A percentile compares a stretch with the other conserved stretches of the same genome.
Conservation (phyloP, 768 basidiomycete species). For the Kwoniella dendrophila region DNA sequence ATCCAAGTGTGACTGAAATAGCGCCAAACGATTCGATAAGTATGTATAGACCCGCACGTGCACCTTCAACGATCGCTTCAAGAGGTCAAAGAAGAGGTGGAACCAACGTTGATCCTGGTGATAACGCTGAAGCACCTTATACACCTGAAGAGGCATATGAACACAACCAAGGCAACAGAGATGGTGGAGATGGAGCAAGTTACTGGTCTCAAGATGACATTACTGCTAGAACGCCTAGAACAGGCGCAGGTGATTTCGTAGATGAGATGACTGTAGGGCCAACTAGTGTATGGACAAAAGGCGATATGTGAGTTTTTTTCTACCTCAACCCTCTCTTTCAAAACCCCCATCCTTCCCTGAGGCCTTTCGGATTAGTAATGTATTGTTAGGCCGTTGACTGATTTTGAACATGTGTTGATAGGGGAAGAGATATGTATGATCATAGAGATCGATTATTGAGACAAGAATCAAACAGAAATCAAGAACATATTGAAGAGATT, state of each 20-base stretch:
- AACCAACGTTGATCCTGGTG: constrained; percentile 44
- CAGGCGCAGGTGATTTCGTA: constrained; percentile 11
- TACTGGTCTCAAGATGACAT: constrained; percentile 21
- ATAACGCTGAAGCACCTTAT: constrained; percentile 6
- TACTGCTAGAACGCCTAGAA: constrained; percentile 16
- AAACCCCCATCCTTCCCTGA: neutral
- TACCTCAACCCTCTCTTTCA: constrained; percentile 1
- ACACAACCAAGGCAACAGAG: constrained; percentile 3
- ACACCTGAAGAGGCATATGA: constrained; percentile 12
- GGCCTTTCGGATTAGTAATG: neutral
- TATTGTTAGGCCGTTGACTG: constrained; percentile 7
- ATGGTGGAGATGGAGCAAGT: constrained; percentile 14
- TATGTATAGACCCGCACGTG: constrained; percentile 42
- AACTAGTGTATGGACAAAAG: constrained; percentile 36
- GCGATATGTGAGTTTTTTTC: constrained; percentile 29
- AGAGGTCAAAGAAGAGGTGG: constrained; percentile 36
- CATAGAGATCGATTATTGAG: constrained; percentile 42
- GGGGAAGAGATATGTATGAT: constrained; percentile 41
- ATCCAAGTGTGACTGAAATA: constrained; percentile 31
- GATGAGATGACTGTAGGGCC: constrained; percentile 36
- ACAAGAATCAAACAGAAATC: constrained; percentile 20
- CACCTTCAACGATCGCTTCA: constrained; percentile 23
- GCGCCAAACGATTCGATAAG: constrained; percentile 37
- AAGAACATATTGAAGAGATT: constrained; percentile 19
- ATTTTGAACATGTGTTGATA: constrained; percentile 4